These are phyloP conservation scores for Phoma sp. DNA, from an alignment of 2,329 filamentous ascomycete genomes.

Conservation along the genomic window DNA sequence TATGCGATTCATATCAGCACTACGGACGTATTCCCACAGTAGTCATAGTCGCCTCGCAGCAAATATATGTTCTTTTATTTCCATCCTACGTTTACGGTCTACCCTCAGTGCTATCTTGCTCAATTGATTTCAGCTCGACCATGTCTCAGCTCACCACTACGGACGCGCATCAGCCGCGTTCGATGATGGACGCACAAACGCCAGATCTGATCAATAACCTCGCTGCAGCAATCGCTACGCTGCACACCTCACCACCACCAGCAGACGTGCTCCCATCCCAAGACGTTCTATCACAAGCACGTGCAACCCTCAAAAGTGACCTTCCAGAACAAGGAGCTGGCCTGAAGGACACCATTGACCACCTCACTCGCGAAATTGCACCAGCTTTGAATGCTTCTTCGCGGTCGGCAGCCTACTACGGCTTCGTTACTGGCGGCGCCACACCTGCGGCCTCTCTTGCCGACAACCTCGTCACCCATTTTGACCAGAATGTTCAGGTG, in stretches of 20 bases:
- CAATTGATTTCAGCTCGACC: not conserved
- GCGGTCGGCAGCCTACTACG: constrained; percentile 66
- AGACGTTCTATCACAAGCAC: constrained; percentile 36
- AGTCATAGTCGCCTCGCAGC: not conserved
- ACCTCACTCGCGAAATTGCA: constrained; percentile 54
- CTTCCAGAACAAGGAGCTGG: constrained; percentile 53
- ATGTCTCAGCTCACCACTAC: not conserved
- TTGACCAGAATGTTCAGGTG: constrained; percentile 85
- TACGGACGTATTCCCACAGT: not conserved
- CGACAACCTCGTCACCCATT: constrained; percentile 79
- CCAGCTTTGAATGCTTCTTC: constrained; percentile 70
- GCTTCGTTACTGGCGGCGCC: constrained; percentile 83
- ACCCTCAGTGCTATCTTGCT: not conserved
- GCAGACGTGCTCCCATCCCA: constrained; percentile 45
- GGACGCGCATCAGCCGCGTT: not conserved
- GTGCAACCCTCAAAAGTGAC: constrained; percentile 41
- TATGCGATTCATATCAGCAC: not conserved
- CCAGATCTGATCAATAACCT: constrained; percentile 26
- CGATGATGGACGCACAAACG: constrained; percentile 20
- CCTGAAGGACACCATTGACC: constrained; percentile 48
- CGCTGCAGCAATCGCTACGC: constrained; percentile 29
- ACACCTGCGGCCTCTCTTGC: constrained; percentile 81
- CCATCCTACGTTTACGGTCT: not conserved
- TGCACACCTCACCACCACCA: constrained; percentile 28
- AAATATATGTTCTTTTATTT: not conserved